Conservation (phyloP, 345 rosid genomes). For the Citrus trifoliata region DNA sequence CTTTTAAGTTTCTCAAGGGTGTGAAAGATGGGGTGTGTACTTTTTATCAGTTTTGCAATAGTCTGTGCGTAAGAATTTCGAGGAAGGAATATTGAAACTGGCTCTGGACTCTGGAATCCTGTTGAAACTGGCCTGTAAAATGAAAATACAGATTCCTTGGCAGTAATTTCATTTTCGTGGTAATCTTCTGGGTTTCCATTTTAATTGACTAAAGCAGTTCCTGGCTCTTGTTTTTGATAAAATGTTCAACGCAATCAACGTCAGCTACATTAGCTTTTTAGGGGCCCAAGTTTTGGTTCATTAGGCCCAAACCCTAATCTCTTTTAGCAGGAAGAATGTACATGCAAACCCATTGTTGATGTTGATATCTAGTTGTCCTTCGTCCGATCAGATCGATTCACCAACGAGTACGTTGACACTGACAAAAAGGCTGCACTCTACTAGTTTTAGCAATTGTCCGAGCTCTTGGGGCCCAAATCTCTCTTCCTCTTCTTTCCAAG, state of each 20-base stretch:
- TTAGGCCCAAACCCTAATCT: background rate
- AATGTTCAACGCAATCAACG: background rate
- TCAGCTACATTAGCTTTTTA: background rate
- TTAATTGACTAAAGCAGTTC: background rate
- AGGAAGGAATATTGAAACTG: background rate
- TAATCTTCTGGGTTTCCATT: background rate
- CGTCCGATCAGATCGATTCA: too few relatives aligned
- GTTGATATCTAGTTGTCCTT: accelerated
- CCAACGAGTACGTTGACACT: too few relatives aligned
- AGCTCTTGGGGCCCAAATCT: too few relatives aligned
- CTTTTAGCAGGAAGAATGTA: background rate
- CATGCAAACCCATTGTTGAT: too few relatives aligned
- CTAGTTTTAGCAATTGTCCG: too few relatives aligned
- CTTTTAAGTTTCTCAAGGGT: background rate
- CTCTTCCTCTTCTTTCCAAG: too few relatives aligned
- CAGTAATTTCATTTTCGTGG: background rate
- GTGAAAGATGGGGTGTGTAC: background rate
- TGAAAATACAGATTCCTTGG: background rate
- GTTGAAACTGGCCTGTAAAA: background rate
- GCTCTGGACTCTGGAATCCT: background rate
- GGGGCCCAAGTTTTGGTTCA: background rate
- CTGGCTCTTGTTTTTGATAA: background rate
- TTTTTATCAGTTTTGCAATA: background rate
- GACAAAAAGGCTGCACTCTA: too few relatives aligned
- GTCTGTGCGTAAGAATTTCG: background rate